phyloP scores from a whole-genome alignment of 2,329 filamentous ascomycete species.

The Fonsecaea multimorphosa region DNA sequence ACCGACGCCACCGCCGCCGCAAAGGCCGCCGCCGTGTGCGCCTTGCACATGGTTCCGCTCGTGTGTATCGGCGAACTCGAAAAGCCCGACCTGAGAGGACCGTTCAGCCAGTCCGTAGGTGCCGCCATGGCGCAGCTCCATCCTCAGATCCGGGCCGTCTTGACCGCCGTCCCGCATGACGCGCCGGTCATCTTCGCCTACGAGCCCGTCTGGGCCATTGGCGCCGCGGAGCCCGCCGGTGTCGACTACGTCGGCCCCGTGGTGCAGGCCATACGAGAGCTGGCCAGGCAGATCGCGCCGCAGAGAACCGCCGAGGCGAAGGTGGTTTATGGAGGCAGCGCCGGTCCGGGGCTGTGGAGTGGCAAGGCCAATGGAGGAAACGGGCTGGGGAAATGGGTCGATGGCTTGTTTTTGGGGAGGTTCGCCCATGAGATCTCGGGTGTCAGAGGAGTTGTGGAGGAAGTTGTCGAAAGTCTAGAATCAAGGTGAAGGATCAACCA shows the following conservation, averaged over 20 bases:
- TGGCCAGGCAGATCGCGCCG: constrained; percentile 48
- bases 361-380: constrained; percentile 41
- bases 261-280: constrained; percentile 65
- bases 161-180: constrained; percentile 65
- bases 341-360: constrained; percentile 76
- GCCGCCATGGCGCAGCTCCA: constrained; percentile 70
- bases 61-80: constrained; percentile 80
- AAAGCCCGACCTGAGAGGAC: constrained; percentile 48
- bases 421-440: constrained; percentile 79
- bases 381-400: constrained; percentile 69
- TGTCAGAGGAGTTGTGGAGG: constrained; percentile 73
- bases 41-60: constrained; percentile 75
- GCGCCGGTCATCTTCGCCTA: constrained; percentile 80
- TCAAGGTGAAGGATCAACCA: constrained; percentile 12
- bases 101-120: constrained; percentile 51
- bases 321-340: constrained; percentile 82
- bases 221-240: constrained; percentile 72
- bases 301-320: constrained; percentile 64
- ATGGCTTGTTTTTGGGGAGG: constrained; percentile 80
- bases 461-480: constrained; percentile 62
- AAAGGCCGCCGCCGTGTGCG: constrained; percentile 72
- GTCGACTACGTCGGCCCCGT: constrained; percentile 75
- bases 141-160: constrained; percentile 68
- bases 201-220: constrained; percentile 89
- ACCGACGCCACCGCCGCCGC: constrained; percentile 70